Evolutionary conservation across 2,329 filamentous ascomycete species (phyloP), one percentile per base, ranked within the genome.

Genomic region (Volutella citrinella): DNA sequence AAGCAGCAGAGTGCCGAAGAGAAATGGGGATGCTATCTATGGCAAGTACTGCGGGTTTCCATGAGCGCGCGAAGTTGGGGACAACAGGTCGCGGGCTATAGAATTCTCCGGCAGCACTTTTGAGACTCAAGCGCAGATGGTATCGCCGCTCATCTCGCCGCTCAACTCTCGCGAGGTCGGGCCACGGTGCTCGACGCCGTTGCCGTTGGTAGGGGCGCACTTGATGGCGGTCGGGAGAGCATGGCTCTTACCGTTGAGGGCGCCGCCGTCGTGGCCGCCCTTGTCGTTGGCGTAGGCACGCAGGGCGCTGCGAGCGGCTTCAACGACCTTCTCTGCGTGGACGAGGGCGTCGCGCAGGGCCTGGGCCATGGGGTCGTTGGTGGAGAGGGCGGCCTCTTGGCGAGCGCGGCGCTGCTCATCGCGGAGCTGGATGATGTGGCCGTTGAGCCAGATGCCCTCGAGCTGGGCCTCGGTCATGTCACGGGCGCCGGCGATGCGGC

Each of bases 71-170:
- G n/a, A n/a, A n/a, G n/a, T n/a, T n/a, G n/a, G n/a, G n/a, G n/a
- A n/a, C n/a, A n/a, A n/a, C n/a, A n/a, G n/a, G n/a, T n/a, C n/a
- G n/a, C n/a, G n/a, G n/a, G n/a, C n/a, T n/a, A n/a, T n/a, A n/a
- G n/a, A n/a, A n/a, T n/a, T n/a, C n/a, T n/a, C n/a, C n/a, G n/a
- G n/a, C n/a, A n/a, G n/a, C n/a, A n/a, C n/a, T n/a, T n/a, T n/a
- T n/a, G n/a, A n/a, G n/a, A n/a, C n/a, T n/a, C 42, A 60, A 28
- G 44, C 52, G 9, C 43, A 36, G 38, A 52, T 36, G 26, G 77
- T 80, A 69, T 80, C 77, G 13, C 76, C 76, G 36, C 75, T 74
- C 74, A 80, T 77, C 66, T 80, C 77, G 31, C 76, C 76, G 48
- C 70, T 68, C 58, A 80, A 49, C 48, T 78, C 74, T 34, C 76